Evolutionary conservation across 2,329 filamentous ascomycete species (phyloP).

Genomic region (Colletotrichum caudatum): DNA sequence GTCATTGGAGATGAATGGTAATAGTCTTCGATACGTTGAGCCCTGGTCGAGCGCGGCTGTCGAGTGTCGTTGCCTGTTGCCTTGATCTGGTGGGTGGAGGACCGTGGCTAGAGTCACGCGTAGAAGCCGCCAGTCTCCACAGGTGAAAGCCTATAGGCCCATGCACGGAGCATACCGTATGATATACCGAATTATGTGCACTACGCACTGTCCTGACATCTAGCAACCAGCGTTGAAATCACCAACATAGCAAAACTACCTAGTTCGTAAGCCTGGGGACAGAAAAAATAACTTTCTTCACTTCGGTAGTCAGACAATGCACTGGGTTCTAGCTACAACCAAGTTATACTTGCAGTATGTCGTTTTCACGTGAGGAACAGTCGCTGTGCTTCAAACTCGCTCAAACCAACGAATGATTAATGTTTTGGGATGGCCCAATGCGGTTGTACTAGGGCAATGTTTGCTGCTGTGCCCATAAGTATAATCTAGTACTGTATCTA

Average conservation of each 20-base stretch:
- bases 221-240: too few species aligned
- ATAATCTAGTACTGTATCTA: not conserved
- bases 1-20: conserved; percentile 14
- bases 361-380: too few species aligned
- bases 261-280: not conserved
- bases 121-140: conserved; percentile 17
- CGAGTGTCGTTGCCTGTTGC: conserved; percentile 21
- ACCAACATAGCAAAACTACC: not conserved
- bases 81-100: conserved; percentile 9
- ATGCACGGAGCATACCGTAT: not conserved
- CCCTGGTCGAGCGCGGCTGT: conserved; percentile 5
- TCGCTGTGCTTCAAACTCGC: not conserved
- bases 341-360: too few species aligned
- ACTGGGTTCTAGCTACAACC: not conserved
- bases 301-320: too few species aligned
- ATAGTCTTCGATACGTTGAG: conserved; percentile 11
- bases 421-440: not conserved
- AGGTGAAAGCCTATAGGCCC: conserved; percentile 12
- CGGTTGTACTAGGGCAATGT: too few species aligned
- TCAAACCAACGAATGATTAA: not conserved
- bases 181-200: fast-evolving
- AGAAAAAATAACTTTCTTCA: not conserved
- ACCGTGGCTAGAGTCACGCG: conserved; percentile 29
- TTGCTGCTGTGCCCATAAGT: not conserved
- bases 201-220: conserved; percentile 16